Evolutionary conservation across 495 filamentous ascomycete species (phyloP).

Genomic region (Daldinia concentrica): DNA sequence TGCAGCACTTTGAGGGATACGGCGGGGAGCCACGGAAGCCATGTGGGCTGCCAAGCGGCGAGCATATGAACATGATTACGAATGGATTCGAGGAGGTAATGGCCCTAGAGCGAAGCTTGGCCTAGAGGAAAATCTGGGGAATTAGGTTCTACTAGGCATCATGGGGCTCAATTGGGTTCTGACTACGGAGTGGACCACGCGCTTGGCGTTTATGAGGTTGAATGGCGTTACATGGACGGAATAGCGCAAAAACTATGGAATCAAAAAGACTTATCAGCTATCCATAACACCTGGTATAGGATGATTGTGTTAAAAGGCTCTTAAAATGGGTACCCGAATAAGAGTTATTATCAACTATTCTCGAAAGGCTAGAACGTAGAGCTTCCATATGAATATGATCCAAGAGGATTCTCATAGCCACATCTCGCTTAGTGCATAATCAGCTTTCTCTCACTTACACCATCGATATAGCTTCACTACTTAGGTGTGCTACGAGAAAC

Average conservation of each 20-base stretch:
- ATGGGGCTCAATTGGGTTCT: conserved; percentile 25
- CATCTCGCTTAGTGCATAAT: conserved; percentile 11
- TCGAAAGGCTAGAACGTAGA: conserved; percentile 28
- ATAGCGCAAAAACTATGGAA: conserved; percentile 28
- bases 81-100: conserved; percentile 71
- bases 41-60: conserved; percentile 64
- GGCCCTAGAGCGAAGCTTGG: conserved; percentile 44
- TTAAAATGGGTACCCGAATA: conserved; percentile 22
- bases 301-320: conserved; percentile 9
- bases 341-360: conserved; percentile 13
- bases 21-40: conserved; percentile 75
- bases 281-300: conserved; percentile 7
- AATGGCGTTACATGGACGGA: conserved; percentile 40
- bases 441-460: conserved; percentile 5
- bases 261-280: conserved; percentile 14
- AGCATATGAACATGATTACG: conserved; percentile 65
- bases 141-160: conserved; percentile 20
- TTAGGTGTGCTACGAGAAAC: conserved; percentile 7
- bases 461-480: conserved; percentile 16
- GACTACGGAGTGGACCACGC: conserved; percentile 23
- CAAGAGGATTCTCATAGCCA: conserved; percentile 21
- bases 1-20: conserved; percentile 80
- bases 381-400: conserved; percentile 34
- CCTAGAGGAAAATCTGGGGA: conserved; percentile 27
- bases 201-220: conserved; percentile 40